Evolutionary conservation across 768 basidiomycete genomes (phyloP).

Genomic region (Xerocomus potaroensis): DNA sequence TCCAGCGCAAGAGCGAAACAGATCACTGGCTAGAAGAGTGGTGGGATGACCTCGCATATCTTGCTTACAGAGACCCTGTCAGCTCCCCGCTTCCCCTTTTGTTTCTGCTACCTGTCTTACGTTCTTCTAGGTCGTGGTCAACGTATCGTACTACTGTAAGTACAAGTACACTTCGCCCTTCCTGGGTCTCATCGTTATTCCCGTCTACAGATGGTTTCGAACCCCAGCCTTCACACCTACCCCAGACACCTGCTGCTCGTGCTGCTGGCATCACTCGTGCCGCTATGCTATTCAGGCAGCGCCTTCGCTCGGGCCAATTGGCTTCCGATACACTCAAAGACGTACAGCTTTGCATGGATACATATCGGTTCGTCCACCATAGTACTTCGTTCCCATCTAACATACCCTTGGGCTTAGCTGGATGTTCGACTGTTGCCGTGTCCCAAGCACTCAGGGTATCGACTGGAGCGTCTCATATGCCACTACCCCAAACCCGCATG

Average conservation of each 20-base stretch:
- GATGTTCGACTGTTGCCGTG: conserved; percentile 90
- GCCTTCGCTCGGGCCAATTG: conserved; percentile 61
- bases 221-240: conserved; percentile 56
- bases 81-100: conserved; percentile 17
- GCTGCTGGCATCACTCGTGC: conserved; percentile 70
- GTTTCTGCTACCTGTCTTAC: conserved; percentile 4
- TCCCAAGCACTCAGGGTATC: conserved; percentile 66
- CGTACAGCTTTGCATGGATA: conserved; percentile 80
- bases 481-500: conserved; percentile 31
- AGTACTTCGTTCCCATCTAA: background rate
- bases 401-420: conserved; percentile 44
- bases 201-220: conserved; percentile 69
- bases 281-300: conserved; percentile 69
- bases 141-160: conserved; percentile 93
- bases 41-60: conserved; percentile 88
- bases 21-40: conserved; percentile 89
- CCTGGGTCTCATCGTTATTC: conserved; percentile 5
- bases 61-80: conserved; percentile 83
- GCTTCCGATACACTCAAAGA: conserved; percentile 65
- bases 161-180: background rate
- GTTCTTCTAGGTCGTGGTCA: conserved; percentile 66
- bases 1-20: conserved; percentile 48
- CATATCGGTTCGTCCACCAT: conserved; percentile 53
- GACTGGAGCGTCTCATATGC: conserved; percentile 79
- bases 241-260: conserved; percentile 54